Evolutionary conservation across 1,284 basidiomycete species (phyloP), one percentile per base, ranked within the genome.

Genomic region (Austropuccinia psidii): DNA sequence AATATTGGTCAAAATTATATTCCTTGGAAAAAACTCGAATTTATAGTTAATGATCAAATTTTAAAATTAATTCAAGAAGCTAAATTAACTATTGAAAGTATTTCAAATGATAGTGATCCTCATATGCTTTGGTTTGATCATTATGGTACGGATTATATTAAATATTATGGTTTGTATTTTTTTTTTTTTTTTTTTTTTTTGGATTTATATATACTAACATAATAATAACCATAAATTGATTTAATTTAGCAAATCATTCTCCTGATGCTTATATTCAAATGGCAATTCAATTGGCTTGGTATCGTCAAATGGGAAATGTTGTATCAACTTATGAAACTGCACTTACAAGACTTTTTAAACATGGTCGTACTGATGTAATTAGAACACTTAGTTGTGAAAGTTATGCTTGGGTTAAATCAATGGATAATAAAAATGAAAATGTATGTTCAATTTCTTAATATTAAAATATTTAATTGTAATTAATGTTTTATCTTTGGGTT

Each of bases 261-360:
- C 89, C 95, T 0, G 94, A 98, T 79, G 91, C 90, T 0, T 98
- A 88, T 81, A 85, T 97, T 68, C 95, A 98, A 82, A 90, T 95
- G 86, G 92, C 88, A 0, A 84, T 97, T 29, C 95, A 98, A 81
- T 86, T 98, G 11, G 94, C 94, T 6, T 97, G 90, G 87, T 91
- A 89, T 82, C 86, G 86, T 77, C 87, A 88, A 45, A 89, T 89
- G 74, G 88, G 87, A 15, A 83, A 84, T 76, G 89, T 91, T 78
- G 90, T 90, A 1, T 91, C 94, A 2, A 95, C 92, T 5, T 98
- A 98, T 81, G 94, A 98, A 83, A 97, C 94, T 0, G 91, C 90
- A 0, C 86, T 93, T 33, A 98, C 95, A 1, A 86, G 93, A n/a
- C 84, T 90, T 78, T 96, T 95, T 83, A 84, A 89, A 76, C 88